These are phyloP conservation scores for Leccinum ochraceum DNA, from an alignment of 768 basidiomycete species.

Conservation along the genomic window DNA sequence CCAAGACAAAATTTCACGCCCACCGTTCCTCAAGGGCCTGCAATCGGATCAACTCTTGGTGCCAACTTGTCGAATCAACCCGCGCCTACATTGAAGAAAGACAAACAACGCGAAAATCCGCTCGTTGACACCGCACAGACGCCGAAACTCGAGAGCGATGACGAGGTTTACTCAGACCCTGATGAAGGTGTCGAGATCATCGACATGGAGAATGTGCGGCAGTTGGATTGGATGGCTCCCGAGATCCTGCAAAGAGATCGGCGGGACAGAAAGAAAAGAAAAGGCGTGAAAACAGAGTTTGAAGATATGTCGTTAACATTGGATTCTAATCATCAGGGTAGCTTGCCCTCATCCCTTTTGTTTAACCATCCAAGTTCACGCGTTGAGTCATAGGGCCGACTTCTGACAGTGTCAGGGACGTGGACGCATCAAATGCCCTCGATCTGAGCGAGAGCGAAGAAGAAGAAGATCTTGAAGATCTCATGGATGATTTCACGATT, in stretches of 20 bases:
- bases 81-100: constrained; percentile 52
- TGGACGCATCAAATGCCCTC: constrained; percentile 59
- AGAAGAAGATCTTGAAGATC: constrained; percentile 78
- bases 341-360: constrained; percentile 6
- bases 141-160: constrained; percentile 47
- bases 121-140: constrained; percentile 25
- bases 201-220: constrained; percentile 74
- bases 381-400: constrained; percentile 8
- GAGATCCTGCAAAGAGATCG: constrained; percentile 63
- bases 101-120: constrained; percentile 35
- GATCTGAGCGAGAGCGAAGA: constrained; percentile 76
- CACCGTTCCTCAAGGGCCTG: constrained; percentile 41
- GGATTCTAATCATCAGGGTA: constrained; percentile 37
- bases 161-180: constrained; percentile 80
- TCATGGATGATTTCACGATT: constrained; percentile 67
- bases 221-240: constrained; percentile 90
- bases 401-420: constrained; percentile 24
- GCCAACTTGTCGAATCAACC: constrained; percentile 50
- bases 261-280: constrained; percentile 37
- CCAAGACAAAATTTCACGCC: constrained; percentile 61
- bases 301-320: constrained; percentile 39
- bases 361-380: not conserved
- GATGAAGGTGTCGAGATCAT: constrained; percentile 87
- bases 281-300: constrained; percentile 42
- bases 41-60: constrained; percentile 42